Percentiles rank a stretch among this genome's conserved stretches.
Evolutionary conservation across 495 filamentous ascomycete species (phyloP).

Genomic region (Darksidea phi): DNA sequence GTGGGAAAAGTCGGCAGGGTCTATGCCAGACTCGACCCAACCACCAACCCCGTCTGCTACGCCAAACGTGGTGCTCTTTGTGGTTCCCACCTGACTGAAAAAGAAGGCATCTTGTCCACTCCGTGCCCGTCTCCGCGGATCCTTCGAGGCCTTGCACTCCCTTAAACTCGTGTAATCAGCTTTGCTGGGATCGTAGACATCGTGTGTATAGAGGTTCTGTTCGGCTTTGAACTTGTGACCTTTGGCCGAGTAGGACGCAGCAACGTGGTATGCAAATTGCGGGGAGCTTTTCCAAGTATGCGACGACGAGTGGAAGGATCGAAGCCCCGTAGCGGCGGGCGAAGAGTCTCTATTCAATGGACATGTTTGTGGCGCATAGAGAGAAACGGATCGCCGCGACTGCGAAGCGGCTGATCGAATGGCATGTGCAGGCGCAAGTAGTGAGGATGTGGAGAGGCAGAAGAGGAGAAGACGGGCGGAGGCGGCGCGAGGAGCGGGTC

Average conservation of each 20-base stretch:
- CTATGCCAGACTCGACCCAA: constrained; percentile 85
- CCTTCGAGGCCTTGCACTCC: constrained; percentile 43
- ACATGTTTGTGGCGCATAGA: constrained; percentile 14
- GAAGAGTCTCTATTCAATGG: constrained; percentile 15
- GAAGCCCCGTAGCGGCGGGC: constrained; percentile 15
- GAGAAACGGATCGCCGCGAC: neutral
- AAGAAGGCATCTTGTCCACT: constrained; percentile 97
- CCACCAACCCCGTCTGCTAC: constrained; percentile 92
- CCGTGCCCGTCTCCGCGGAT: constrained; percentile 61
- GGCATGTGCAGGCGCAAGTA: constrained; percentile 16
- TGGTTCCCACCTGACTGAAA: constrained; percentile 67
- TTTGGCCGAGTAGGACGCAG: constrained; percentile 76
- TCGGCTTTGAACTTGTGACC: constrained; percentile 66
- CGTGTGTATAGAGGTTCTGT: constrained; percentile 32
- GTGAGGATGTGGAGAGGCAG: constrained; percentile 27
- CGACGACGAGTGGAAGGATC: constrained; percentile 24
- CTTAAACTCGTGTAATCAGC: constrained; percentile 20
- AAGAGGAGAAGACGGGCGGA: constrained; percentile 25
- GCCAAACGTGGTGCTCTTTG: constrained; percentile 67
- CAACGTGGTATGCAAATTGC: constrained; percentile 61
- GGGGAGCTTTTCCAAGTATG: constrained; percentile 21
- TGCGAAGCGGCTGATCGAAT: constrained; percentile 2
- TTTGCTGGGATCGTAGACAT: constrained; percentile 23
- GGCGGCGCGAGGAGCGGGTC: constrained; percentile 10
- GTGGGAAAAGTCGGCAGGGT: constrained; percentile 94